Evolutionary conservation across 371 early-diverging fungal genomes (phyloP).

Genomic region (Haplosporangium sp.): DNA sequence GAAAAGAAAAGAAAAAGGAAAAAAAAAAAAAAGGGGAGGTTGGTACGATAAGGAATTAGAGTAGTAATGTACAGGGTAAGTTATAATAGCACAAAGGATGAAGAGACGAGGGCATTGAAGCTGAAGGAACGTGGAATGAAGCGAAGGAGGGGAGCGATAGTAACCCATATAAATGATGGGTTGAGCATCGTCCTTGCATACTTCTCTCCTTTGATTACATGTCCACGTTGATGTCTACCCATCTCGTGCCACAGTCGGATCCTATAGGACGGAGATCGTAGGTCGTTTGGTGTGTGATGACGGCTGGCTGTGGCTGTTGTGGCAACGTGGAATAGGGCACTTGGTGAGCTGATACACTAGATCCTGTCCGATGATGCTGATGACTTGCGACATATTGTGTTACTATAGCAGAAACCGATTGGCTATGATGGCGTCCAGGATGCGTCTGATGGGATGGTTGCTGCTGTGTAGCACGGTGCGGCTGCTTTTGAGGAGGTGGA

Average conservation of each 20-base stretch:
- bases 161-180: too few species aligned
- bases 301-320: slow-evolving; percentile 53
- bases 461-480: slow-evolving; percentile 15
- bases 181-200: neutral
- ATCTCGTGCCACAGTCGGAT: slow-evolving; percentile 36
- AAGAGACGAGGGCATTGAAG: too few species aligned
- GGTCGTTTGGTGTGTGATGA: slow-evolving; percentile 44
- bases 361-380: slow-evolving; percentile 29
- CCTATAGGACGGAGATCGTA: slow-evolving; percentile 41
- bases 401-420: slow-evolving; percentile 34
- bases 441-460: slow-evolving; percentile 30
- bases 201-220: slow-evolving; percentile 11
- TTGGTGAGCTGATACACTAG: slow-evolving; percentile 33
- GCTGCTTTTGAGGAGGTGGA: slow-evolving; percentile 5
- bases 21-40: neutral
- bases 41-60: too few species aligned
- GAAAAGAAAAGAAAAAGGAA: slow-evolving; percentile 1
- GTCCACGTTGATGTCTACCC: slow-evolving; percentile 47
- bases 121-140: too few species aligned
- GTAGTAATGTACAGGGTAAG: too few species aligned
- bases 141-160: too few species aligned
- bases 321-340: slow-evolving; percentile 32
- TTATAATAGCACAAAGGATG: too few species aligned
- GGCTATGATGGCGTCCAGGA: slow-evolving; percentile 34
- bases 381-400: slow-evolving; percentile 20